Base-by-base conservation (phyloP, 2,329 filamentous ascomycete genomes). In the Anthostomella pinea region DNA sequence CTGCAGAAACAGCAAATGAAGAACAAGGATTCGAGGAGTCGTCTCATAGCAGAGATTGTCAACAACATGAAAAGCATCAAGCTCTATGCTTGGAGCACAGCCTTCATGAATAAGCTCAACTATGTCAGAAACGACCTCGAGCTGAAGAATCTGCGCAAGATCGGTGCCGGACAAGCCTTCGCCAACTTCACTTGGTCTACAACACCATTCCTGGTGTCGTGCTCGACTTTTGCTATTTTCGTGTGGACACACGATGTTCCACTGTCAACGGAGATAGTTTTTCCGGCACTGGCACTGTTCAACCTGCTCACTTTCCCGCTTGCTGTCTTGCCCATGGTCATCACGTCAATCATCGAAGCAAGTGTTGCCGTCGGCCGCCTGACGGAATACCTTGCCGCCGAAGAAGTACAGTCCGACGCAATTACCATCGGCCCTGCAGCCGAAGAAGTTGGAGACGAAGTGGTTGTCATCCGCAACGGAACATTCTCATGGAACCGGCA, bases 31-130 rank as follows among this genome's bases (percentile, higher is more conserved):
- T 78, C 89, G 24, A 81, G 93, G 57, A 95, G 90, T 30, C 81
- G 91, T 32, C 69, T 98, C 40, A 96, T 97, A 73, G 94, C 91
- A 6, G 93, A 98, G 64, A 98, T 98, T 49, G 73, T 98, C 57
- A 96, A 94, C 72, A 97, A 97, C 67, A 98, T 98, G 87, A 98
- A 98, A 72, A 95, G 89, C 59, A 93, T 98, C 70, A 98, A 98
- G 69, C 78, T 98, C 14, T 98, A 96, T 61, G 93, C 93, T 19
- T 98, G 93, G 93, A 91, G 90, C 20, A 85, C 83, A 19, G 91
- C 93, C 10, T 98, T 98, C 60, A 95, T 96, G 83, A 93, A 89
- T 65, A 95, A 95, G 66, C 79, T 98, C 41, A 97, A 93, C 66
- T 86, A 87, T 61, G 89, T 98, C 43, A 82, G 93, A 64, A 98